Conservation (phyloP, 306 rosid species). For the Glycine soja region DNA sequence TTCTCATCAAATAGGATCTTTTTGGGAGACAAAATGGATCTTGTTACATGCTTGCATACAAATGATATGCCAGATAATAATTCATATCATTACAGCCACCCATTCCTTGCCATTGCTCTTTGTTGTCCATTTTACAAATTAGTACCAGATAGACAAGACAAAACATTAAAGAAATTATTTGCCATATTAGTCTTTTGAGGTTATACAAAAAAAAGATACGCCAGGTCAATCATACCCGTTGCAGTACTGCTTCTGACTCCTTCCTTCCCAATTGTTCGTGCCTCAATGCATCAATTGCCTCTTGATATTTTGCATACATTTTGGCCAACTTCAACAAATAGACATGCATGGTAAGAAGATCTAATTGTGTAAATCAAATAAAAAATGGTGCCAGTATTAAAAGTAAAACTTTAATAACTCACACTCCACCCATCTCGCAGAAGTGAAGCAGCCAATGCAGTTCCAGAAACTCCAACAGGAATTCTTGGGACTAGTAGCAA, state of each 20-base stretch:
- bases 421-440: conserved; percentile 99
- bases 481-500: conserved; percentile 69
- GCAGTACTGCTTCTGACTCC: conserved; percentile 89
- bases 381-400: neutral
- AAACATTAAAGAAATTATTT: neutral
- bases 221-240: conserved; percentile 71
- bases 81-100: neutral
- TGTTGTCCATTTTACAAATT: conserved; percentile 1
- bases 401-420: conserved; percentile 49
- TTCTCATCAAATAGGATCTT: neutral
- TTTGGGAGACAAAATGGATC: neutral
- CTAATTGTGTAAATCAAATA: conserved; percentile 24
- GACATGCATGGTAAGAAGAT: conserved; percentile 27
- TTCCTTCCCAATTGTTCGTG: conserved; percentile 98
- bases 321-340: conserved; percentile 72
- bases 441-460: conserved; percentile 98
- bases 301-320: conserved; percentile 93
- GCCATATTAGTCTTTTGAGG: neutral
- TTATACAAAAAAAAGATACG: conserved; percentile 21
- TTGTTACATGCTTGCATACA: conserved; percentile 21
- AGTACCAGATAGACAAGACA: conserved; percentile 8
- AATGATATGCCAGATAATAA: neutral
- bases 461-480: conserved; percentile 92
- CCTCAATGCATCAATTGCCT: conserved; percentile 87
- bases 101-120: conserved; percentile 5